These are phyloP conservation scores for Alternaria angustiovoidea DNA, from an alignment of 2,329 filamentous ascomycete genomes.

Conservation along the genomic window DNA sequence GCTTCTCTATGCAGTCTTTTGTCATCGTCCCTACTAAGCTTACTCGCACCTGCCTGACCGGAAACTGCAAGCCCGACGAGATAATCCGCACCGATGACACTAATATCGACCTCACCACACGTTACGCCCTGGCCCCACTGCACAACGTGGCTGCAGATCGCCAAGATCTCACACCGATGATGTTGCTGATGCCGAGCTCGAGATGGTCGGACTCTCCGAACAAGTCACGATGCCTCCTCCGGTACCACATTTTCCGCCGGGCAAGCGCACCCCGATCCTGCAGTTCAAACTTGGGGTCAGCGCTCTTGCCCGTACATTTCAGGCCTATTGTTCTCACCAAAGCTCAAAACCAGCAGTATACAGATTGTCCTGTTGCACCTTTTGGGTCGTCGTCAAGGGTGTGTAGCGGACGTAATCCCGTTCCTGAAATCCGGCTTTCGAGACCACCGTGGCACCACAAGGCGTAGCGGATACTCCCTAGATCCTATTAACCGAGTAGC, in stretches of 20 bases:
- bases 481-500: slow-evolving; percentile 1
- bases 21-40: slow-evolving; percentile 4
- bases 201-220: slow-evolving; percentile 15
- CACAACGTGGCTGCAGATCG: slow-evolving; percentile 5
- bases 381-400: slow-evolving; percentile 1
- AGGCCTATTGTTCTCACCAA: slow-evolving; percentile 7
- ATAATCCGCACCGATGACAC: slow-evolving; percentile 8
- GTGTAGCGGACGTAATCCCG: slow-evolving; percentile 31
- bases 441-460: slow-evolving; percentile 30
- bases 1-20: not conserved
- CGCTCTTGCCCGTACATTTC: not conserved
- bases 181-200: slow-evolving; percentile 11
- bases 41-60: slow-evolving; percentile 4
- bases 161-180: slow-evolving; percentile 25
- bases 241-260: slow-evolving; percentile 8
- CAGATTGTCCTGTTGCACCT: not conserved
- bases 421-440: slow-evolving; percentile 40
- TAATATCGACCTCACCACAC: slow-evolving; percentile 2
- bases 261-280: slow-evolving; percentile 25
- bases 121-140: slow-evolving; percentile 1
- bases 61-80: not conserved
- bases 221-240: slow-evolving; percentile 1
- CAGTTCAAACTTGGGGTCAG: slow-evolving; percentile 3
- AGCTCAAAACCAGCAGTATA: slow-evolving; percentile 22
- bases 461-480: slow-evolving; percentile 38